These are phyloP conservation scores for Plantago ovata DNA, from an alignment of 257 asterid genomes.

Conservation along the genomic window DNA sequence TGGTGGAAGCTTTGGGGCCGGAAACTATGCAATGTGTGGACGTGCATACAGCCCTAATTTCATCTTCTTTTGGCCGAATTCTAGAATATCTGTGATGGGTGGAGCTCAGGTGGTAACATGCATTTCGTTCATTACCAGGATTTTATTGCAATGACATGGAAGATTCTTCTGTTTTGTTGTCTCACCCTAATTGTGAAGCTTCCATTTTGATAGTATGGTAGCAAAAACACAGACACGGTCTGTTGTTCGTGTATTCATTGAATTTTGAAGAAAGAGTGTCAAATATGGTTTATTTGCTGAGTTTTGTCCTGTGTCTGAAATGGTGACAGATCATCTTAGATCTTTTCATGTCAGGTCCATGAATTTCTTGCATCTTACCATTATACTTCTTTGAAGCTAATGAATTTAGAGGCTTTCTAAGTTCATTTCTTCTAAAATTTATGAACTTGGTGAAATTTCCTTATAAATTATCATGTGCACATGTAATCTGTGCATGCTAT, in stretches of 20 bases:
- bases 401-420: too few species aligned
- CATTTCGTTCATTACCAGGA: neutral
- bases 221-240: too few species aligned
- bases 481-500: too few species aligned
- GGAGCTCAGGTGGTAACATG: slow-evolving; percentile 76
- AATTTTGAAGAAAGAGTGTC: neutral
- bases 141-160: neutral
- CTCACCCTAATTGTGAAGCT: neutral
- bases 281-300: too few species aligned
- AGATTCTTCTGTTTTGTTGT: neutral
- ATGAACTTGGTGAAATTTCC: too few species aligned
- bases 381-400: too few species aligned
- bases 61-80: slow-evolving; percentile 97
- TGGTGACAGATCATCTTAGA: too few species aligned
- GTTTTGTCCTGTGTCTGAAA: too few species aligned
- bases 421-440: too few species aligned
- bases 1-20: slow-evolving; percentile 99
- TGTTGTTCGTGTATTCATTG: neutral
- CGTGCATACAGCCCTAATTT: slow-evolving; percentile 93
- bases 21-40: slow-evolving; percentile 99
- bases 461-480: too few species aligned
- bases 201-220: neutral
- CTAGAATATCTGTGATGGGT: slow-evolving; percentile 96
- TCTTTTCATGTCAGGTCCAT: too few species aligned
- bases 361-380: neutral